Evolutionary conservation across 768 basidiomycete genomes (phyloP).

Genomic region (Suillus luteus): DNA sequence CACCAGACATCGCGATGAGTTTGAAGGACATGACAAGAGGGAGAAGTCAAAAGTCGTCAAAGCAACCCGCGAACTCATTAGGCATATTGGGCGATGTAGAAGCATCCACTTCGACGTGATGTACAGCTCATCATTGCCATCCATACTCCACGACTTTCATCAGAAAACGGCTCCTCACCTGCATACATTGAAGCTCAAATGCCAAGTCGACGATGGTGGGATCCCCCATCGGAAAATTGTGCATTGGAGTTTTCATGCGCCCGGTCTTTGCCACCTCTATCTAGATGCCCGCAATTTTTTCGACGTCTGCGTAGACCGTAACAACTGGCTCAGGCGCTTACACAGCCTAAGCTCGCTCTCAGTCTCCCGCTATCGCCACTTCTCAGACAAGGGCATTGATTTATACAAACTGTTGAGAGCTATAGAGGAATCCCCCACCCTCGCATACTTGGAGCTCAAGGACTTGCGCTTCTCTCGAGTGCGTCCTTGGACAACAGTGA

Average conservation of each 20-base stretch:
- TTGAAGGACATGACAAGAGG: neutral
- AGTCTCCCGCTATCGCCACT: neutral
- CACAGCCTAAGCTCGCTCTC: neutral
- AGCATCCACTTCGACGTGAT: conserved; percentile 9
- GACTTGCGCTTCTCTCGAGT: conserved; percentile 7
- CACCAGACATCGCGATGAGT: conserved; percentile 6
- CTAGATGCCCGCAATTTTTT: conserved; percentile 9
- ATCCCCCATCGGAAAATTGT: neutral
- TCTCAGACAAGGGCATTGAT: conserved; percentile 4
- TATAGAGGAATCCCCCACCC: neutral
- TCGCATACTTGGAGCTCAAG: conserved; percentile 3
- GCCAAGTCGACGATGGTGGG: conserved; percentile 10
- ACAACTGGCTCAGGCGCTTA: conserved; percentile 6
- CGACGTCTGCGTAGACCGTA: conserved; percentile 8
- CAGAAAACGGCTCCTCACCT: conserved; percentile 1
- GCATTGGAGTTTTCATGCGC: conserved; percentile 7
- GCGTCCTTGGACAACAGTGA: conserved; percentile 8
- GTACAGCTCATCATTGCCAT: conserved; percentile 13
- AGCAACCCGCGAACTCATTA: neutral
- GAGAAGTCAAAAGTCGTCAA: conserved; percentile 1
- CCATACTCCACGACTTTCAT: conserved; percentile 6
- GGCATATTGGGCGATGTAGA: conserved; percentile 12
- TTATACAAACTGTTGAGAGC: conserved; percentile 7
- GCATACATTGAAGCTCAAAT: conserved; percentile 8
- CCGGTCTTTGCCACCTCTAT: conserved; percentile 1